phyloP scores from a whole-genome alignment of 2,329 filamentous ascomycete genomes.

The Aureobasidium lini region DNA sequence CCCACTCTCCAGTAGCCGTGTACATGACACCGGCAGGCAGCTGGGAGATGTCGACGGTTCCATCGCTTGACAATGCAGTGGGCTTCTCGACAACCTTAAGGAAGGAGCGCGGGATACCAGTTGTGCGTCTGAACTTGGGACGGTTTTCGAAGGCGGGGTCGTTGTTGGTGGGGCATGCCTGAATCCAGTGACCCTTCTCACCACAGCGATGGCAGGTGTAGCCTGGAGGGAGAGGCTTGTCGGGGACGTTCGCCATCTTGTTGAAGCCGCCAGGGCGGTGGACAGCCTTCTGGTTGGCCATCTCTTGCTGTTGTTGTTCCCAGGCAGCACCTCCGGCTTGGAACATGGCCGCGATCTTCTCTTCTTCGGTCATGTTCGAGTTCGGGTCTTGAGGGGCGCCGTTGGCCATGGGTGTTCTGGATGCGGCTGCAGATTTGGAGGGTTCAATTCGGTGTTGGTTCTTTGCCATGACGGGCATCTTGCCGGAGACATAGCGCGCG shows the following conservation, averaged over 20 bases:
- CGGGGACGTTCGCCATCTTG: conserved; percentile 72
- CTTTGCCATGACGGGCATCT: conserved; percentile 84
- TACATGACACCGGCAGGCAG: conserved; percentile 89
- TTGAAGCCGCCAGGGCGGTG: conserved; percentile 31
- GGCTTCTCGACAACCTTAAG: conserved; percentile 93
- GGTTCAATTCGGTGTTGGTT: conserved; percentile 64
- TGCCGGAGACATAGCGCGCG: conserved; percentile 90
- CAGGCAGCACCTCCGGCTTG: conserved; percentile 84
- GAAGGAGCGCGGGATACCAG: conserved; percentile 91
- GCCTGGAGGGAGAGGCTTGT: conserved; percentile 84
- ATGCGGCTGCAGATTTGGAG: conserved; percentile 42
- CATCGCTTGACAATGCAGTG: conserved; percentile 63
- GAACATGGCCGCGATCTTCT: conserved; percentile 89
- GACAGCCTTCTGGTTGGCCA: conserved; percentile 59
- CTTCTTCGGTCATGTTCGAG: conserved; percentile 81
- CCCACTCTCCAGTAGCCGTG: conserved; percentile 94
- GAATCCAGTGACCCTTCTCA: conserved; percentile 98
- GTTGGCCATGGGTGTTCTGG: conserved; percentile 37
- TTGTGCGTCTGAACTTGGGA: conserved; percentile 89
- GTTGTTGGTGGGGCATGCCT: conserved; percentile 95
- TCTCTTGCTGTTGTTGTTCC: conserved; percentile 86
- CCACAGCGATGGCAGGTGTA: conserved; percentile 96
- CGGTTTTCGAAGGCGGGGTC: conserved; percentile 93
- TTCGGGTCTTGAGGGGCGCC: conserved; percentile 60
- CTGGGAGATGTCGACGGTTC: conserved; percentile 71